These are phyloP conservation scores for Mytilinidion resinicola DNA, from an alignment of 495 filamentous ascomycete species.

Conservation along the genomic window DNA sequence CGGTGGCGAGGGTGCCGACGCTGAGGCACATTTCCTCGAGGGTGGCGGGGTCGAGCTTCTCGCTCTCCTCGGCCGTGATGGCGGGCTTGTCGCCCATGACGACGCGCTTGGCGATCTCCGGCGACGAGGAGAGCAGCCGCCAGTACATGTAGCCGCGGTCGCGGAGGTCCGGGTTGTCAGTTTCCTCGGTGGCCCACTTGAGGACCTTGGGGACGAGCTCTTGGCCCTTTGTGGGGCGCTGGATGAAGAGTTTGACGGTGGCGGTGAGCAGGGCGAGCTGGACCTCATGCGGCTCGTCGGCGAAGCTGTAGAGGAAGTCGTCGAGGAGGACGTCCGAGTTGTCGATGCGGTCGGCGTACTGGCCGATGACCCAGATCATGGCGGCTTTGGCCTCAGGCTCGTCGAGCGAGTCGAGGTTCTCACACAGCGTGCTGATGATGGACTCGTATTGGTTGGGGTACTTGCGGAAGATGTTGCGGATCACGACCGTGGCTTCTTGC, in stretches of 20 bases:
- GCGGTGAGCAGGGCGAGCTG: constrained; percentile 92
- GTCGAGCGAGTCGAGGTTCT: constrained; percentile 93
- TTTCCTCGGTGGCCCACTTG: constrained; percentile 98
- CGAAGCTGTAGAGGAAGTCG: constrained; percentile 88
- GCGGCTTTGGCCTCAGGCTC: constrained; percentile 98
- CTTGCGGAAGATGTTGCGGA: constrained; percentile 98
- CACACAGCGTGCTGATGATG: constrained; percentile 91
- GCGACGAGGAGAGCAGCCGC: constrained; percentile 92
- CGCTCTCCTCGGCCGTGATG: constrained; percentile 84
- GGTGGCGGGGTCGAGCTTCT: constrained; percentile 84
- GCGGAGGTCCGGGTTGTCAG: constrained; percentile 92
- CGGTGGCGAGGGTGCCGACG: constrained; percentile 91
- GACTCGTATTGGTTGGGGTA: constrained; percentile 98
- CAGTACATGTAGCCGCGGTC: constrained; percentile 99
- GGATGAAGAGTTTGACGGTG: constrained; percentile 97
- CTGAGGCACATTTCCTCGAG: constrained; percentile 96
- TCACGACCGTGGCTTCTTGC: constrained; percentile 98
- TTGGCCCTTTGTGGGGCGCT: constrained; percentile 90
- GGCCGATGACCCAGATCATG: constrained; percentile 99
- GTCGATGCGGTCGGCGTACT: constrained; percentile 95
- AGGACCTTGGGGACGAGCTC: constrained; percentile 91
- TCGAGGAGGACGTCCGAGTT: constrained; percentile 91
- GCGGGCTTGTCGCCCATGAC: constrained; percentile 97
- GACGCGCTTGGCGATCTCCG: constrained; percentile 73
- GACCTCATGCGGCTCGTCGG: constrained; percentile 90